Evolutionary conservation across 352 stramenopile genomes (phyloP).

Genomic region (Phytophthora citrophthora): DNA sequence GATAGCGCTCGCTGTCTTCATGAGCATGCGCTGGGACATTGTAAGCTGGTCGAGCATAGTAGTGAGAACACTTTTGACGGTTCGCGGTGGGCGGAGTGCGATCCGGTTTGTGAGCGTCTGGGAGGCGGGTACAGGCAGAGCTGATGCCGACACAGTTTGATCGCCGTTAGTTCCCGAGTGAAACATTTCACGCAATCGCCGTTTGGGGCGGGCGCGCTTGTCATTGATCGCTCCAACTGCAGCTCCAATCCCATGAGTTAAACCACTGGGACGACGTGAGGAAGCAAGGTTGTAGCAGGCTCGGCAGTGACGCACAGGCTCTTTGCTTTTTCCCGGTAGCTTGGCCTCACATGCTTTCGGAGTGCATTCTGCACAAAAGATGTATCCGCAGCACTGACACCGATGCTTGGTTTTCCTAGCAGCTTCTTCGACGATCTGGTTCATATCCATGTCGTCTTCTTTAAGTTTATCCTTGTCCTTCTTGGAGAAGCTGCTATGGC

Average conservation of each 20-base stretch:
- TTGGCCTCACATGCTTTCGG: constrained; percentile 81
- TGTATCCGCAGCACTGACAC: constrained; percentile 85
- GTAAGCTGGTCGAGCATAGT: constrained; percentile 85
- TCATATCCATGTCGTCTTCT: constrained; percentile 17
- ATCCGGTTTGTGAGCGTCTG: constrained; percentile 75
- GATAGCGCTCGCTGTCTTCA: constrained; percentile 89
- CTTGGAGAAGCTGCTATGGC: constrained; percentile 56
- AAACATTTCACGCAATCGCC: constrained; percentile 71
- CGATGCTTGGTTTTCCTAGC: constrained; percentile 56
- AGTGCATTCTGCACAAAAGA: constrained; percentile 82
- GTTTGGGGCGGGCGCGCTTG: constrained; percentile 44
- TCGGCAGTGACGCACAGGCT: constrained; percentile 76
- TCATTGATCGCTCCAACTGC: constrained; percentile 30
- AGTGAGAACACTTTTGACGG: constrained; percentile 85
- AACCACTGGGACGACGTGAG: constrained; percentile 62
- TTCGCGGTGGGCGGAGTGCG: constrained; percentile 70
- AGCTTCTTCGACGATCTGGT: constrained; percentile 9
- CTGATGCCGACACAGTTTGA: constrained; percentile 15
- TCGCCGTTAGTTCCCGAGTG: constrained; percentile 37
- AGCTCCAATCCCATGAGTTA: constrained; percentile 47
- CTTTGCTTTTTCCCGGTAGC: constrained; percentile 57
- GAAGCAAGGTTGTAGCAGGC: constrained; percentile 83
- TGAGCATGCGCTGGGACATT: constrained; percentile 84
- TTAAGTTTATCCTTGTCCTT: constrained; percentile 51
- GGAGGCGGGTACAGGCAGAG: constrained; percentile 8